Percentiles rank a stretch among this genome's conserved stretches.
Conservation (phyloP, 139 green algal genomes). For the Chlamydomonas eustigma region DNA sequence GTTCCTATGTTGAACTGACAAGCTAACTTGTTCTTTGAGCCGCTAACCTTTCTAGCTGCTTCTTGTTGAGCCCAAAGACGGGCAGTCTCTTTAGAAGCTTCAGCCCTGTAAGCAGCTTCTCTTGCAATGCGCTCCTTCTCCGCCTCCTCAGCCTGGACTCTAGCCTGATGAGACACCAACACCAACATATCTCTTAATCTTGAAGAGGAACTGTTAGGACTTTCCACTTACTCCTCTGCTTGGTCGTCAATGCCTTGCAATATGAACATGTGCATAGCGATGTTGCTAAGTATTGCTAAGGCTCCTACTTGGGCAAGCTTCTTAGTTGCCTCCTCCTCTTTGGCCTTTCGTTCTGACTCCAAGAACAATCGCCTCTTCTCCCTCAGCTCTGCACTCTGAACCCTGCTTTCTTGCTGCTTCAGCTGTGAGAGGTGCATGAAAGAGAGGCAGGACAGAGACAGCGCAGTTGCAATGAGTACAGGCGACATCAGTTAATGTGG, state of each 20-base stretch:
- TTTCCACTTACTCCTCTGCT: neutral
- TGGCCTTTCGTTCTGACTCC: constrained; percentile 27
- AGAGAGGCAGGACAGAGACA: too few relatives aligned
- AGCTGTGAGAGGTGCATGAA: neutral
- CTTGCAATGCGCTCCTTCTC: constrained; percentile 6
- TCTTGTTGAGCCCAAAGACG: constrained; percentile 9
- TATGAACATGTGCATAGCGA: neutral
- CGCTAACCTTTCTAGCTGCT: constrained; percentile 30
- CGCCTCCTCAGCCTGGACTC: constrained; percentile 22
- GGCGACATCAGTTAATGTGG: too few relatives aligned
- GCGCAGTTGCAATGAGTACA: too few relatives aligned
- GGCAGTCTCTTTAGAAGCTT: constrained; percentile 15
- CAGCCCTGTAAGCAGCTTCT: constrained; percentile 12
- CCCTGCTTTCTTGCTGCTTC: constrained; percentile 25
- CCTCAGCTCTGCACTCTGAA: constrained; percentile 36
- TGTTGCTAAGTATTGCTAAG: too few relatives aligned
- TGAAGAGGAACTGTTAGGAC: too few relatives aligned
- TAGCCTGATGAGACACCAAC: constrained; percentile 1
- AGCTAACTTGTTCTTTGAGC: too few relatives aligned
- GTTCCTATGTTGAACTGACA: too few relatives aligned
- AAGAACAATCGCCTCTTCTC: constrained; percentile 30
- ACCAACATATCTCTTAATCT: too few relatives aligned
- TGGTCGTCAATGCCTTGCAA: neutral
- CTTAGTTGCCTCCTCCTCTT: constrained; percentile 35
- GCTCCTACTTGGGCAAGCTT: constrained; percentile 3